A percentile compares a stretch with the other conserved stretches of the same genome.
Evolutionary conservation across 441 rosid genomes (phyloP).

Genomic region (Arabidopsis hybrid): DNA sequence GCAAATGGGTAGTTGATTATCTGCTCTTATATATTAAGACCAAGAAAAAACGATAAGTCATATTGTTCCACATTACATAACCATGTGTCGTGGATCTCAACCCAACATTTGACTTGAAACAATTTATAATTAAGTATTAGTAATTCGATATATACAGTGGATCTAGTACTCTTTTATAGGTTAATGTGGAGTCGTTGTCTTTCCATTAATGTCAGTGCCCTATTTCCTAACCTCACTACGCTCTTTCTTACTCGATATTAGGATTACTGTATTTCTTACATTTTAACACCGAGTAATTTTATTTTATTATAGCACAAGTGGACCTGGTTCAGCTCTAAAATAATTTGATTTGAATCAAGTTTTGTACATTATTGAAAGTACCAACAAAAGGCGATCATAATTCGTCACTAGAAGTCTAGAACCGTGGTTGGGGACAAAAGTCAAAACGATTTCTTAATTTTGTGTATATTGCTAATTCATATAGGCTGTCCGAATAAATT

Average conservation of each 20-base stretch:
- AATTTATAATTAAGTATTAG: neutral
- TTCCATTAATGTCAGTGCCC: conserved; percentile 44
- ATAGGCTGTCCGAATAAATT: conserved; percentile 22
- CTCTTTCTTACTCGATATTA: conserved; percentile 27
- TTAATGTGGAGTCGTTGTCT: conserved; percentile 36
- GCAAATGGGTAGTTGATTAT: conserved; percentile 16
- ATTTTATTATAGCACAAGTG: conserved; percentile 14
- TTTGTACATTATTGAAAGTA: neutral
- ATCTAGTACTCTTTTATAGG: conserved; percentile 27
- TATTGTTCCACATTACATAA: conserved; percentile 24
- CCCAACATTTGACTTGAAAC: conserved; percentile 32
- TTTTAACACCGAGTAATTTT: neutral
- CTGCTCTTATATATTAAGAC: neutral
- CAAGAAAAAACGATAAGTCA: conserved; percentile 32
- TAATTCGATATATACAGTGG: conserved; percentile 4
- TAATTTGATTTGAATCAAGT: conserved; percentile 2
- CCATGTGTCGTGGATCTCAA: conserved; percentile 40
- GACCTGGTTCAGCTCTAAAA: conserved; percentile 6
- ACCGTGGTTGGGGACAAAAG: conserved; percentile 29
- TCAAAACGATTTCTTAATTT: conserved; percentile 26
- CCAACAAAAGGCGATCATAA: neutral
- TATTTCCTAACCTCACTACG: conserved; percentile 35
- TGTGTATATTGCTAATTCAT: conserved; percentile 39
- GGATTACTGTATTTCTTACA: conserved; percentile 12
- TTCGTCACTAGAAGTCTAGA: conserved; percentile 13